Evolutionary conservation across 2,329 filamentous ascomycete species (phyloP).

Genomic region (Trichoderma citrinoviride): DNA sequence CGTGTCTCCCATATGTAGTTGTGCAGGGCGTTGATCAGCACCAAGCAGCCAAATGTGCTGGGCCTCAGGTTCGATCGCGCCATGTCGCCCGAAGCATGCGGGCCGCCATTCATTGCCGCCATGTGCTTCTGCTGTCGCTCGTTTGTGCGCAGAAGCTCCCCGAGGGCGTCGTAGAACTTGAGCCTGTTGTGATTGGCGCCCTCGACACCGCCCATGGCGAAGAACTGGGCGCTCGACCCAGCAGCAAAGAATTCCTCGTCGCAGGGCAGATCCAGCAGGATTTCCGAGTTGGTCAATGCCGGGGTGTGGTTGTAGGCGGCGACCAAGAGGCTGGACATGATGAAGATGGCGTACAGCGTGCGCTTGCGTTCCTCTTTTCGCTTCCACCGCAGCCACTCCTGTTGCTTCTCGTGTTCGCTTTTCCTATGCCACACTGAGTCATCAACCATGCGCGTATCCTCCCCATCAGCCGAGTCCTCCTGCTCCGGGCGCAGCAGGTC

Average conservation of each 20-base stretch:
- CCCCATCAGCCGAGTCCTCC: constrained; percentile 34
- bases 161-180: constrained; percentile 79
- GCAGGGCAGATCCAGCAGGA: constrained; percentile 82
- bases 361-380: constrained; percentile 85
- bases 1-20: constrained; percentile 99
- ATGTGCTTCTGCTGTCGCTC: constrained; percentile 56
- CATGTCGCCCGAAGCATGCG: constrained; percentile 38
- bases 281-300: constrained; percentile 89
- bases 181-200: constrained; percentile 67
- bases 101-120: constrained; percentile 12
- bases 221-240: constrained; percentile 78
- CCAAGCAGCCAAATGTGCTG: constrained; percentile 87
- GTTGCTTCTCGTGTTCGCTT: constrained; percentile 51
- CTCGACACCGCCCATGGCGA: constrained; percentile 68
- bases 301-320: constrained; percentile 92
- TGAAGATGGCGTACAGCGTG: constrained; percentile 87
- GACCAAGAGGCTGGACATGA: constrained; percentile 84
- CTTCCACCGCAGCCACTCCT: constrained; percentile 82
- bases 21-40: constrained; percentile 91
- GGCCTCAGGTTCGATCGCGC: constrained; percentile 66
- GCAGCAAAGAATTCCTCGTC: constrained; percentile 89
- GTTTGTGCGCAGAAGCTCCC: constrained; percentile 75
- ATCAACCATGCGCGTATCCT: constrained; percentile 59
- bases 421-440: constrained; percentile 48
- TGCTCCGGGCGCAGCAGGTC: constrained; percentile 54